These are phyloP conservation scores for Mycena amicta DNA, from an alignment of 768 basidiomycete genomes.

Conservation along the genomic window DNA sequence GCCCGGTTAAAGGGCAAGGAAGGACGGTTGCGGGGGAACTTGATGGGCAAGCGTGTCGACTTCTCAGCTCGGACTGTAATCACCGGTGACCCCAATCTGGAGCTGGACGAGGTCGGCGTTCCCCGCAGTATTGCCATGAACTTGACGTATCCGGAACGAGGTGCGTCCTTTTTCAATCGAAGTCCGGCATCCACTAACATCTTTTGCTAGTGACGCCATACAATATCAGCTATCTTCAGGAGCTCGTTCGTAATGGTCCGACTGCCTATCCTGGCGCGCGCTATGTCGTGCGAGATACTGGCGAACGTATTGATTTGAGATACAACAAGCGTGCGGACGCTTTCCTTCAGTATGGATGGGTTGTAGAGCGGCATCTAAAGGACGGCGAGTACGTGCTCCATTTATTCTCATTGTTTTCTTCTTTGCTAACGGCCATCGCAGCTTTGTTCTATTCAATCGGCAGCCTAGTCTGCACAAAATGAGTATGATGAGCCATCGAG, in stretches of 20 bases:
- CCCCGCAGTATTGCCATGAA: conserved; percentile 97
- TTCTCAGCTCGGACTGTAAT: conserved; percentile 99
- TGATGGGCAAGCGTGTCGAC: conserved; percentile 99
- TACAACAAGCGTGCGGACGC: conserved; percentile 97
- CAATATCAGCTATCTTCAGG: conserved; percentile 92
- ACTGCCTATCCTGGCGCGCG: conserved; percentile 94
- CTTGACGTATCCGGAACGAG: conserved; percentile 95
- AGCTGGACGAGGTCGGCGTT: conserved; percentile 96
- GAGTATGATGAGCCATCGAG: conserved; percentile 99
- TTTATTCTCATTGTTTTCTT: neutral
- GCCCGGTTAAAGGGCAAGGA: conserved; percentile 98
- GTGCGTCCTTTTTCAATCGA: conserved; percentile 46
- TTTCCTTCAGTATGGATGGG: conserved; percentile 97
- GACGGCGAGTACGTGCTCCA: conserved; percentile 80
- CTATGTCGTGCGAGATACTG: conserved; percentile 97
- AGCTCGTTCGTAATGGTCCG: conserved; percentile 93
- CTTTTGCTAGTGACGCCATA: conserved; percentile 91
- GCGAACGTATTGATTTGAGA: conserved; percentile 93
- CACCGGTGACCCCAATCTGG: conserved; percentile 96
- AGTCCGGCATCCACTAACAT: too few species aligned
- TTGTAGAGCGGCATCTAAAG: conserved; percentile 95
- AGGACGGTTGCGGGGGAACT: conserved; percentile 93
- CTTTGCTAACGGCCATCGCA: conserved; percentile 32
- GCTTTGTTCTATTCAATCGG: conserved; percentile 94
- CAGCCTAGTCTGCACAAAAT: conserved; percentile 99